Conservation (phyloP, 306 rosid species). For the Sicyos baderoa region DNA sequence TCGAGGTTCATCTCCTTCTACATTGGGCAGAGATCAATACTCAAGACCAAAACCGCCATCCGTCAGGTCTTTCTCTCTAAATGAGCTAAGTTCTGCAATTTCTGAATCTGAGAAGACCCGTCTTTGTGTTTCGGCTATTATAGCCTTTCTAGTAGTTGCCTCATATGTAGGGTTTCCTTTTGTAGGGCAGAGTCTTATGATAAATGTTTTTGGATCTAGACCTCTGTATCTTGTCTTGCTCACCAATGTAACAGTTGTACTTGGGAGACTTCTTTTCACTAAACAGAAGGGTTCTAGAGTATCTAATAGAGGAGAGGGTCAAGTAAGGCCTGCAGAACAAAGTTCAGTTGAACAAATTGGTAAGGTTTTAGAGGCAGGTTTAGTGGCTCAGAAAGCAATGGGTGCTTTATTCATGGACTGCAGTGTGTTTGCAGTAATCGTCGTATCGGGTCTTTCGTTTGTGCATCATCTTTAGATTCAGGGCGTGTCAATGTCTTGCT, state of each 20-base stretch:
- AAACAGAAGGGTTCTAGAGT: conserved; percentile 26
- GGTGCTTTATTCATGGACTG: conserved; percentile 71
- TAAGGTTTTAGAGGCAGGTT: conserved; percentile 34
- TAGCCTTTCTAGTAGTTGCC: conserved; percentile 46
- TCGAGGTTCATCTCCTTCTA: conserved; percentile 26
- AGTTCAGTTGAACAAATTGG: conserved; percentile 40
- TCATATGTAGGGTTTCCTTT: conserved; percentile 42
- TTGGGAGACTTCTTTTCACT: conserved; percentile 34
- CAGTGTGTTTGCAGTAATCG: conserved; percentile 51
- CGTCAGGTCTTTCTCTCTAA: conserved; percentile 29
- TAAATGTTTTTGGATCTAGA: conserved; percentile 34
- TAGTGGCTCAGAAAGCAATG: conserved; percentile 38
- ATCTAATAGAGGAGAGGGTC: conserved; percentile 18
- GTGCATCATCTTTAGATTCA: conserved; percentile 11
- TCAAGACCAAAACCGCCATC: background rate
- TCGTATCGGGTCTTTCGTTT: conserved; percentile 56
- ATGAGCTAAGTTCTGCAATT: conserved; percentile 43
- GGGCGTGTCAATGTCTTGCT: background rate
- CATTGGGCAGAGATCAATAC: conserved; percentile 22
- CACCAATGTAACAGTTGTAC: conserved; percentile 51
- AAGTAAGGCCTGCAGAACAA: conserved; percentile 19
- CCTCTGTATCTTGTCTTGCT: conserved; percentile 59
- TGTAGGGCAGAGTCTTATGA: conserved; percentile 29
- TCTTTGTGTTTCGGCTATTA: conserved; percentile 37
- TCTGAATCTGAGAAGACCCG: conserved; percentile 44